Conservation (phyloP, 441 rosid genomes). For the Gossypium gossypioides region DNA sequence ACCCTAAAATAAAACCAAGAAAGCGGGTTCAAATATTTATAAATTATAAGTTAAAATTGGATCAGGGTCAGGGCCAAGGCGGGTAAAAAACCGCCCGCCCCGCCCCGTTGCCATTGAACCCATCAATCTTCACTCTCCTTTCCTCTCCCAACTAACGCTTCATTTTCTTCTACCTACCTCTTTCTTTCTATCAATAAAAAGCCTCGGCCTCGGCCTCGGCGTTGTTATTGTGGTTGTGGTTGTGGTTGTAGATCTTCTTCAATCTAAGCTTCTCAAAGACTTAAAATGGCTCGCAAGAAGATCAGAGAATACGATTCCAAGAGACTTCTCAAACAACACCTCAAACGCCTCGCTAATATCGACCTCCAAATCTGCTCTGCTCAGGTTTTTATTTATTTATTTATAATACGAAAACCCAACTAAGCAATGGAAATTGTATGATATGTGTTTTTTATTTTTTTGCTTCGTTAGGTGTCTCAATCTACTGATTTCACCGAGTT, state of each 20-base stretch:
- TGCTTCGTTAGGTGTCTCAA: conserved; percentile 49
- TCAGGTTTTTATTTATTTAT: conserved; percentile 32
- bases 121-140: too few species aligned
- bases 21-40: too few species aligned
- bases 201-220: neutral
- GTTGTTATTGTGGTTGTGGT: neutral
- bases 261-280: neutral
- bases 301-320: conserved; percentile 91
- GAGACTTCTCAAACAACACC: conserved; percentile 68
- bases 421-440: neutral
- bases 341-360: conserved; percentile 57
- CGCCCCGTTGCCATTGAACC: too few species aligned
- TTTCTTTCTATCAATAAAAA: neutral
- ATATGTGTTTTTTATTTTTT: neutral
- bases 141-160: too few species aligned
- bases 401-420: neutral
- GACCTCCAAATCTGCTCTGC: conserved; percentile 73
- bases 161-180: neutral
- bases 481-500: conserved; percentile 68
- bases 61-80: too few species aligned
- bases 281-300: conserved; percentile 81
- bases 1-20: too few species aligned
- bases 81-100: too few species aligned
- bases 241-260: conserved; percentile 18
- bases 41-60: too few species aligned